phyloP scores from a whole-genome alignment of 2,329 filamentous ascomycete genomes.

The Xylaria arbuscula region DNA sequence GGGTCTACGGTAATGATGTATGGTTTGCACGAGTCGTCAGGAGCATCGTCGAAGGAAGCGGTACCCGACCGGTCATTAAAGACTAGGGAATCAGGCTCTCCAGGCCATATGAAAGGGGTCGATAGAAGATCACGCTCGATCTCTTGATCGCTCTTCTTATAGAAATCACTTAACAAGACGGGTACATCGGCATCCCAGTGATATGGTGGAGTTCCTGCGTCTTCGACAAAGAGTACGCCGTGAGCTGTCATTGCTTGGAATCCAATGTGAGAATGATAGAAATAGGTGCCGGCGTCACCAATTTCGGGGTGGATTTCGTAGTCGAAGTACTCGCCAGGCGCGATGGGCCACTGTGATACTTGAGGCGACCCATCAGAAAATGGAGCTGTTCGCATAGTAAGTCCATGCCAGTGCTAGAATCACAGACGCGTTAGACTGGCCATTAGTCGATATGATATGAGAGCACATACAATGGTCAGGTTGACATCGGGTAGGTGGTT shows the following conservation, averaged over 20 bases:
- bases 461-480: conserved; percentile 60
- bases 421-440: conserved; percentile 29
- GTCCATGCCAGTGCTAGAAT: conserved; percentile 73
- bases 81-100: conserved; percentile 67
- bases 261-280: conserved; percentile 75
- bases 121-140: conserved; percentile 63
- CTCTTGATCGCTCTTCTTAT: conserved; percentile 61
- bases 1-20: conserved; percentile 69
- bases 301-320: conserved; percentile 68
- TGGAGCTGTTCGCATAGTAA: conserved; percentile 67
- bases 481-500: conserved; percentile 65
- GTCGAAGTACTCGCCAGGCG: conserved; percentile 71
- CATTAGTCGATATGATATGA: neutral
- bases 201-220: conserved; percentile 61
- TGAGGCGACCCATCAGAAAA: conserved; percentile 72
- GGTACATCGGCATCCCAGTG: conserved; percentile 71
- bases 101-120: conserved; percentile 66
- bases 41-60: conserved; percentile 51
- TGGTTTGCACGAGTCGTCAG: conserved; percentile 55
- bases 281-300: conserved; percentile 71
- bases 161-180: conserved; percentile 67
- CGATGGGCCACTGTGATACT: conserved; percentile 74
- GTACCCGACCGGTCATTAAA: conserved; percentile 66
- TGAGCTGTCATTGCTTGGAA: conserved; percentile 69
- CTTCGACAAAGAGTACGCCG: conserved; percentile 69